Conservation (phyloP, 352 stramenopile species). For the Phytophthora nicotianae region DNA sequence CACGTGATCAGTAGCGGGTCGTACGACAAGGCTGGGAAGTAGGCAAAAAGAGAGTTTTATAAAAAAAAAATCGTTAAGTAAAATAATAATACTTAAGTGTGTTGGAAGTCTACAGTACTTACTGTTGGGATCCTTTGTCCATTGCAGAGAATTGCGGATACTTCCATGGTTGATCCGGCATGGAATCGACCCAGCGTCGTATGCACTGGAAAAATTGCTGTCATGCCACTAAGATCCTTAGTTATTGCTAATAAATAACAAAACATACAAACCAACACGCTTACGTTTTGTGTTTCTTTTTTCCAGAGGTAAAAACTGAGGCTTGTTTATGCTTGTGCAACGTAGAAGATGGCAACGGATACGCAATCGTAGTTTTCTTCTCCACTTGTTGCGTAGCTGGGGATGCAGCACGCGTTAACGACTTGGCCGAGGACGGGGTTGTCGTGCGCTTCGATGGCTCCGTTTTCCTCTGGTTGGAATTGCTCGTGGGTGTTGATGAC, state of each 20-base stretch:
- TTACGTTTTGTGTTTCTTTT: constrained; percentile 83
- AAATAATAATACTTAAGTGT: too few relatives aligned
- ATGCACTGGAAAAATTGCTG: constrained; percentile 75
- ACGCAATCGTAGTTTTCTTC: constrained; percentile 23
- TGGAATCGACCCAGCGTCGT: constrained; percentile 70
- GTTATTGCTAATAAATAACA: not conserved
- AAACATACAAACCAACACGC: constrained; percentile 13
- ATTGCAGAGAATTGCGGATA: constrained; percentile 78
- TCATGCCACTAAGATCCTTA: constrained; percentile 9
- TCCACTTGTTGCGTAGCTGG: constrained; percentile 9
- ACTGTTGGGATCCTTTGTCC: constrained; percentile 71
- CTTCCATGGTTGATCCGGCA: constrained; percentile 83
- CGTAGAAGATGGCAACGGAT: constrained; percentile 55
- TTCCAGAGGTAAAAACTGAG: constrained; percentile 64
- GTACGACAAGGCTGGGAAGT: constrained; percentile 51
- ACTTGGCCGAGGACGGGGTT: constrained; percentile 17
- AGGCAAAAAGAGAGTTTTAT: not conserved
- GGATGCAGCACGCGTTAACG: constrained; percentile 4
- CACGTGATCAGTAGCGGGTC: constrained; percentile 76
- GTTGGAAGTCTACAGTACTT: constrained; percentile 9
- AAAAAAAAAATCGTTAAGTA: not conserved
- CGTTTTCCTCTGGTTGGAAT: constrained; percentile 22
- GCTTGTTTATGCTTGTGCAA: constrained; percentile 83
- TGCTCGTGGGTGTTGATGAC: constrained; percentile 6
- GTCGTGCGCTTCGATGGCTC: constrained; percentile 17